Base-by-base conservation (phyloP, 768 basidiomycete genomes). In the Lyophyllum atratum region DNA sequence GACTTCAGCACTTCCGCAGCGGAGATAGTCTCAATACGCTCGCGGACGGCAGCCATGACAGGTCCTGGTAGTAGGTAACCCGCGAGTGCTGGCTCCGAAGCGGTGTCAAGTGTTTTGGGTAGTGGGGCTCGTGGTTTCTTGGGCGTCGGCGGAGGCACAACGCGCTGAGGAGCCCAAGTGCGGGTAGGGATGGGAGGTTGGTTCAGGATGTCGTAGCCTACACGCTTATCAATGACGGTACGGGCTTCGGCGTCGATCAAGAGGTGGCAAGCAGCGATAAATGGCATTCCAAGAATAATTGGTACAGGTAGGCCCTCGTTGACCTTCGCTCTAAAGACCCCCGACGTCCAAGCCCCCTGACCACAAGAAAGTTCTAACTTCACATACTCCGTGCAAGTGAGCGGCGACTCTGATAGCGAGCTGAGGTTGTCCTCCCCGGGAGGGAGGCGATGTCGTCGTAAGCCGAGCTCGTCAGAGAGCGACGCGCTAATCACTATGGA, bases 251-350 rank as follows among this genome's bases (percentile, higher is more conserved):
- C 31, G 25, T 70, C 59, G 11, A 68, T 40, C 8, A 68, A 52
- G 39, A 70, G 53, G 22, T 61, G 52, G 45, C 67, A 56, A 3
- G 43, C 3, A 19, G 37, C n/a, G 22, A 68, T 54, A 47, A 63
- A 68, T 56, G 65, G 59, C 2, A 68, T 63, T 63, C 70, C 68
- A 3, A 71, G 56, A 2, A 71, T 37, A 12, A 71, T 14, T 0
- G 66, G 67, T 57, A 66, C 54, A 58, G 64, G 59, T 10, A 69
- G 48, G 2, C 48, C 48, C 8, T 31, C 44, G 24, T 48, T 55
- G 12, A 71, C 61, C 31, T 68, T 64, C 8, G 66, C 62, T 25
- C 56, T 29, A 34, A 63, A 21, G 21, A 55, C 34, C 22, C 39
- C 43, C 0, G 65, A 69, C 3, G 8, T 51, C 68, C 68, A 69